Conservation (phyloP, 148 eudicot genomes). For the Diospyros kaki region DNA sequence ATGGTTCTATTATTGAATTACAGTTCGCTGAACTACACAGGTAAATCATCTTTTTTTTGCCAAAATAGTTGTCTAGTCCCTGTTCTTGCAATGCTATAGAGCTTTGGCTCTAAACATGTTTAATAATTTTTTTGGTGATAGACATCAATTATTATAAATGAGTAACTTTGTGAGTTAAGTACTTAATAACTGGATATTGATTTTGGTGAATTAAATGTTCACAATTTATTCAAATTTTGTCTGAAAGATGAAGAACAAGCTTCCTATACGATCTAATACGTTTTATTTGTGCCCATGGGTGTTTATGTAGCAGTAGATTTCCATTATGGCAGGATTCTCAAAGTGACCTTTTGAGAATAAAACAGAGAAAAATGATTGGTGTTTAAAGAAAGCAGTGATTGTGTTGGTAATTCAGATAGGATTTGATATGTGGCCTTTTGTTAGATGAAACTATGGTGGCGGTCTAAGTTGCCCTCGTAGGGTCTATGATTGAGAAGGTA, state of each 20-base stretch:
- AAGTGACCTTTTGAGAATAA: background rate
- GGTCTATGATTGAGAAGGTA: background rate
- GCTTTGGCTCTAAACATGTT: too few relatives aligned
- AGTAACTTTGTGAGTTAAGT: too few relatives aligned
- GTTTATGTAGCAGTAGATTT: background rate
- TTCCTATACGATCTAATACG: background rate
- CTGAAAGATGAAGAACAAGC: background rate
- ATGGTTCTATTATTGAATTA: slow-evolving; percentile 80
- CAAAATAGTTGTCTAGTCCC: too few relatives aligned
- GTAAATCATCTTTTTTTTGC: slow-evolving; percentile 22
- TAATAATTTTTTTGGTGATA: too few relatives aligned
- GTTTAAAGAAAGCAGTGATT: background rate
- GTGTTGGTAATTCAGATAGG: background rate
- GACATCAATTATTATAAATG: too few relatives aligned
- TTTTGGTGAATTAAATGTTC: background rate
- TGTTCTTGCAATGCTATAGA: too few relatives aligned
- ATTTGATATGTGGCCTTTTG: background rate
- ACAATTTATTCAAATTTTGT: background rate
- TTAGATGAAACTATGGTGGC: too few relatives aligned
- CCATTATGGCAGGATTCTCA: background rate
- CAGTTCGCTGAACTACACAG: slow-evolving; percentile 93
- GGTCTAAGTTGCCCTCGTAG: too few relatives aligned
- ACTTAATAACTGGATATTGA: background rate
- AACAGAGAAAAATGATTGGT: background rate
- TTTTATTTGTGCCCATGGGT: background rate